Conservation (phyloP, 129 eudicot species). For the Heracleum sosnowskyi region DNA sequence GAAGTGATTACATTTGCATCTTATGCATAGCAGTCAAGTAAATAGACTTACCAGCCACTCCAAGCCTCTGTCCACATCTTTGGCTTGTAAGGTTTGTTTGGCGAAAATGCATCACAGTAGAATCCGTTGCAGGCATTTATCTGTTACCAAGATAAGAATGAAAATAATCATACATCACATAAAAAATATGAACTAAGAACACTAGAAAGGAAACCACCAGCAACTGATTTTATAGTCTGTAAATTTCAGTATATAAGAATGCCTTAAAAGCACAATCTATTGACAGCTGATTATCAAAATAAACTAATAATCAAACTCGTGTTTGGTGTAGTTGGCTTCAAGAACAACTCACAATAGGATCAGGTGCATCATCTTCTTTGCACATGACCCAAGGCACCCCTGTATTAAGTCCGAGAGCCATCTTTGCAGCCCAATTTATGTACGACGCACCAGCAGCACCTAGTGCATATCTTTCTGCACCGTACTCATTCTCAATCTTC, state of each 20-base stretch:
- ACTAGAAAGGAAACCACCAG: neutral
- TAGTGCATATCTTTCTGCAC: conserved; percentile 38
- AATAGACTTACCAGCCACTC: conserved; percentile 76
- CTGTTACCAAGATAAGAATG: conserved; percentile 26
- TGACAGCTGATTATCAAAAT: neutral
- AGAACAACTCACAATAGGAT: conserved; percentile 53
- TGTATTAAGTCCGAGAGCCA: conserved; percentile 74
- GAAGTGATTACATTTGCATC: neutral
- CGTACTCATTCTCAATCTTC: conserved; percentile 94
- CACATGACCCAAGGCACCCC: conserved; percentile 98
- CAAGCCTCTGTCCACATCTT: conserved; percentile 95
- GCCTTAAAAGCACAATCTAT: neutral
- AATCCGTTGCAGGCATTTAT: conserved; percentile 93
- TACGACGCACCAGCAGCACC: conserved; percentile 70
- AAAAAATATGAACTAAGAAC: neutral
- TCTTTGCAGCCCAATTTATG: conserved; percentile 80
- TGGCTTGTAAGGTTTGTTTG: conserved; percentile 86
- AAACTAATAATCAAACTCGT: neutral
- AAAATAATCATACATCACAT: conserved; percentile 1
- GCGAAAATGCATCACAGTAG: conserved; percentile 67
- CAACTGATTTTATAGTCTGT: neutral
- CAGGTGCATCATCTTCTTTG: conserved; percentile 91
- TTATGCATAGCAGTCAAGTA: neutral
- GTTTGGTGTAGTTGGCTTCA: neutral
- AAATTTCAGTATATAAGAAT: neutral